Conservation (phyloP, 139 green algal genomes). For the Microglena sp. region DNA sequence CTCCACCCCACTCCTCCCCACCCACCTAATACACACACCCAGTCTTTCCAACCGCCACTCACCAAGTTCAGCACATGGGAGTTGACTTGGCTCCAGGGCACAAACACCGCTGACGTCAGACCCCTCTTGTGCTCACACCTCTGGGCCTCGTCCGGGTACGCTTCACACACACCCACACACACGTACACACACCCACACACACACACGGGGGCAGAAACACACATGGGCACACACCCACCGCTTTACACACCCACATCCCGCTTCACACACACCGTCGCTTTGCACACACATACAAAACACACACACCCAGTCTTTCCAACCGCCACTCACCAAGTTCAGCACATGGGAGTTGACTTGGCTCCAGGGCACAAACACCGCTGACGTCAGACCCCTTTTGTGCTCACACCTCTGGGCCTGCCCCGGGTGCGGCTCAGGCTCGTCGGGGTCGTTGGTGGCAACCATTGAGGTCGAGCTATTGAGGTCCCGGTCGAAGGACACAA, state of each 20-base stretch:
- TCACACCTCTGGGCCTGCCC: background rate
- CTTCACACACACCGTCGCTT: no score
- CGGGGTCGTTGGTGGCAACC: background rate
- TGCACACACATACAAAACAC: no score
- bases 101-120: slow-evolving; percentile 54
- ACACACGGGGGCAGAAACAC: background rate
- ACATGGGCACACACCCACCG: no score
- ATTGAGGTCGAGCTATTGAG: slow-evolving; percentile 14
- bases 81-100: slow-evolving; percentile 54
- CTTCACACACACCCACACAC: slow-evolving; percentile 6
- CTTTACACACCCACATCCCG: no score
- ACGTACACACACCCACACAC: no score
- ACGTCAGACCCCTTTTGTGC: background rate
- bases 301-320: no score
- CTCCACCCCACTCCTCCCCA: no score
- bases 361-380: background rate
- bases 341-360: background rate
- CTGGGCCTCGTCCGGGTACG: slow-evolving; percentile 12
- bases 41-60: no score
- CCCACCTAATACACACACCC: no score
- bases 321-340: background rate
- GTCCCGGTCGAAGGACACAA: slow-evolving; percentile 54
- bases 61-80: slow-evolving; percentile 57
- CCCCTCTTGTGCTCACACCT: slow-evolving; percentile 43
- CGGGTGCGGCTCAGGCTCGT: background rate